Conservation (phyloP, 2,329 filamentous ascomycete species). For the Verticillium longisporum region DNA sequence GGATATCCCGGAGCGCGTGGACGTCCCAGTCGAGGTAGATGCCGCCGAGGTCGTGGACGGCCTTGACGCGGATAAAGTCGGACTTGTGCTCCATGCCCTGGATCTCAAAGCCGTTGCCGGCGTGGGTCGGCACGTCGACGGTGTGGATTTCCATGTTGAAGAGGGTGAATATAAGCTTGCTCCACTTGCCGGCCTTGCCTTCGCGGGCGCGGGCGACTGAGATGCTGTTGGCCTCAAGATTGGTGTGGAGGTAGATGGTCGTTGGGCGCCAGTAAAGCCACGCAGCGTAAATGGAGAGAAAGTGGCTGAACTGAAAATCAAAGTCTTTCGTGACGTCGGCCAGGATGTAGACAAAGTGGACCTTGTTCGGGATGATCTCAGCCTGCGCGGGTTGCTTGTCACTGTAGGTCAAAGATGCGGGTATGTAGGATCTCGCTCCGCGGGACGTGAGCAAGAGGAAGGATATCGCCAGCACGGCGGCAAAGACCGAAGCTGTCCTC, state of each 20-base stretch:
- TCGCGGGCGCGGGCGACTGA: constrained; percentile 6
- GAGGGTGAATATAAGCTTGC: constrained; percentile 13
- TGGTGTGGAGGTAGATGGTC: constrained; percentile 19
- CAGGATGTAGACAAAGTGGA: constrained; percentile 17
- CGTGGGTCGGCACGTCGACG: background rate
- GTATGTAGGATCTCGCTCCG: background rate
- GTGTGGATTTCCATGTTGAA: constrained; percentile 12
- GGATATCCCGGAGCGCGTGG: constrained; percentile 4
- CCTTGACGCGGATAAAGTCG: constrained; percentile 7
- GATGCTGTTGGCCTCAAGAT: constrained; percentile 10
- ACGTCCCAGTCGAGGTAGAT: constrained; percentile 18
- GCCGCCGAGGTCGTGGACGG: constrained; percentile 15
- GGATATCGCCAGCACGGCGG: background rate
- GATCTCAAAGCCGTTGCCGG: background rate
- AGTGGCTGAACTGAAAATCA: constrained; percentile 16
- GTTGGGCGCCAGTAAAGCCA: constrained; percentile 14
- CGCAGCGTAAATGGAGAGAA: constrained; percentile 16
- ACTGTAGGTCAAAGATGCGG: background rate
- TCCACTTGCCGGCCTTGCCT: constrained; percentile 15
- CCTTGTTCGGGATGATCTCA: constrained; percentile 16
- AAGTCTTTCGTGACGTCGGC: constrained; percentile 11
- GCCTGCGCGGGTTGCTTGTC: background rate
- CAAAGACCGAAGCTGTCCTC: background rate
- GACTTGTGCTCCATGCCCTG: constrained; percentile 3
- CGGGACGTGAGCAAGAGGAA: background rate